Evolutionary conservation across 2,329 filamentous ascomycete genomes (phyloP).

Genomic region (Apiospora phragmitis): DNA sequence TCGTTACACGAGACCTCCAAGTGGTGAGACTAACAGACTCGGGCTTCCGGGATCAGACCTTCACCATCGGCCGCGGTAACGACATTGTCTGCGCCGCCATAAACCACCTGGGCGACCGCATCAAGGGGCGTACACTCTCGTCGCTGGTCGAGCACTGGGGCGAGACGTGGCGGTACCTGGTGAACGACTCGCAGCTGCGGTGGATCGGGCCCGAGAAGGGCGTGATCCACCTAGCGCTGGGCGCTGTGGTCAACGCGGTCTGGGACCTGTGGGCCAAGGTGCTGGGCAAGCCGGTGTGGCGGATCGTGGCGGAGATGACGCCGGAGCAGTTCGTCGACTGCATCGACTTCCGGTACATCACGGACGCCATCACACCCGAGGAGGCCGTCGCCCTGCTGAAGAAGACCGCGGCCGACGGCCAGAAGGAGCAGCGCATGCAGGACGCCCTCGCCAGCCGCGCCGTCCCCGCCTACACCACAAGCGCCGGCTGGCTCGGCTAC

Average conservation of each 20-base stretch:
- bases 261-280: constrained; percentile 96
- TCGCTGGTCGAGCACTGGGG: constrained; percentile 81
- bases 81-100: constrained; percentile 90
- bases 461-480: constrained; percentile 89
- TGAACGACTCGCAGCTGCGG: constrained; percentile 84
- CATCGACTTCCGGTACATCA: constrained; percentile 95
- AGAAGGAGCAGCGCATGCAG: constrained; percentile 68
- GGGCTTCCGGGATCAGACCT: constrained; percentile 49
- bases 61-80: constrained; percentile 87
- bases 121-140: constrained; percentile 73
- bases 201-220: constrained; percentile 96
- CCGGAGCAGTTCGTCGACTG: constrained; percentile 84
- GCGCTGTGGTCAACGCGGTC: constrained; percentile 84
- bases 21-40: not conserved
- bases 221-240: constrained; percentile 88
- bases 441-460: constrained; percentile 74
- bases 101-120: constrained; percentile 71
- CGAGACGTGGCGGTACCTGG: constrained; percentile 87
- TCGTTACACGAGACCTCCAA: no score
- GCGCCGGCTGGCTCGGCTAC: constrained; percentile 90
- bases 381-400: constrained; percentile 75
- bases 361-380: constrained; percentile 84
- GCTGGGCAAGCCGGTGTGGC: constrained; percentile 85
- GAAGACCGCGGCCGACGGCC: constrained; percentile 55
- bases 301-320: constrained; percentile 84